Evolutionary conservation across 2,329 filamentous ascomycete genomes (phyloP), one percentile per base, ranked within the genome.

Genomic region (Graphiopsis chlorocephala): DNA sequence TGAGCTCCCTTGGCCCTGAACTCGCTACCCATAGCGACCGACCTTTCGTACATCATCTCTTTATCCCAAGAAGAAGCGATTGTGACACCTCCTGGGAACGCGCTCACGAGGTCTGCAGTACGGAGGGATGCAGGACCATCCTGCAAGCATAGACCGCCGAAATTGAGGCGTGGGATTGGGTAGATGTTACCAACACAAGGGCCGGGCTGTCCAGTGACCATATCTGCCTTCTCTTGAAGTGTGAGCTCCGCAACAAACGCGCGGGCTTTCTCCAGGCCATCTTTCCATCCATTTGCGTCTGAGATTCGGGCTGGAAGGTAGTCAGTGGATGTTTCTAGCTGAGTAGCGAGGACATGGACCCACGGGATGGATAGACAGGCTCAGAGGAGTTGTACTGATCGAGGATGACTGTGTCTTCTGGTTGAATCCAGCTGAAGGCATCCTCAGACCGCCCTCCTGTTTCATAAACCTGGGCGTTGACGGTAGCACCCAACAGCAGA

Each of bases 61-160:
- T 87, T 90, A 75, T 92, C 93, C 89, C 90, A 96, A 0, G 92
- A 96, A 0, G 92, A 91, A 1, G 91, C 92, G 0, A 92, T 89
- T 0, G 91, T 96, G 67, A 95, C 84, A 12, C 92, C 93, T 10
- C 92, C 92, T 0, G 93, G 92, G 71, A 94, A 94, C 0, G 92
- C 90, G 0, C 90, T 63, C n/a, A 63, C 50, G 33, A 57, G 38
- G 17, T 63, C 15, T 79, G 79, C 64, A 75, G 28, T 45, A 11
- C 59, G 25, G 12, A 63, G 50, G 25, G 42, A 48, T 3, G 45
- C 58, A 0, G 93, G 93, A 0, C 92, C 92, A 72, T 97, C 93
- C 74, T 96, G 92, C n/a, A 96, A 80, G 66, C 90, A 91, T 23
- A 95, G 80, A 42, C 68, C 68, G n/a, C 64, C 60, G 60, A 75